Evolutionary conservation across 148 eudicot genomes (phyloP).

Genomic region (Nepenthes mirabilis): DNA sequence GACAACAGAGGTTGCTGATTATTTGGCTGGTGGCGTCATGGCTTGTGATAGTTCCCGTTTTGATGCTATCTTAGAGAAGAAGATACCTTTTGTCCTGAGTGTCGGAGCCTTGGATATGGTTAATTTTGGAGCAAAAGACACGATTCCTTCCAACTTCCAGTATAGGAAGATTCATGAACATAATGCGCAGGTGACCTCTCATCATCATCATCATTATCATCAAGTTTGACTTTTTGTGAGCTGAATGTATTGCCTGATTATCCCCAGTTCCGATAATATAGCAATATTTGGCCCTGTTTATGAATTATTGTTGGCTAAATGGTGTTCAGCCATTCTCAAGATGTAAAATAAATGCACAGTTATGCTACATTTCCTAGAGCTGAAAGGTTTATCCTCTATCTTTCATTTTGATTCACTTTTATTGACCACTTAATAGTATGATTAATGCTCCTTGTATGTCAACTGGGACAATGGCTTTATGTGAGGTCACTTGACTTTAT

Average conservation of each 20-base stretch:
- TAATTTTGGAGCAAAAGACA: conserved; percentile 63
- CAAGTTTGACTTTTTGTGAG: not conserved
- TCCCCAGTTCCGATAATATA: too few relatives aligned
- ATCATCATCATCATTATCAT: not conserved
- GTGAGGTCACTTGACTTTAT: too few relatives aligned
- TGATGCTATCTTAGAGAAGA: conserved; percentile 63
- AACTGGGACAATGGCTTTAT: too few relatives aligned
- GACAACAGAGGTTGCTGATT: conserved; percentile 95
- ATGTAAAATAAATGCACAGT: too few relatives aligned
- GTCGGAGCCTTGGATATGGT: conserved; percentile 98
- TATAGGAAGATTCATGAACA: conserved; percentile 65
- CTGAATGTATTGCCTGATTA: not conserved
- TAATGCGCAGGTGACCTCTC: conserved; percentile 67
- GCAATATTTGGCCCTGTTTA: too few relatives aligned
- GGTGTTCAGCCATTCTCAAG: too few relatives aligned
- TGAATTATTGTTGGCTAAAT: too few relatives aligned
- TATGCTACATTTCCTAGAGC: too few relatives aligned
- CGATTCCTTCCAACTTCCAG: conserved; percentile 63
- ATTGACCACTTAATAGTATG: too few relatives aligned
- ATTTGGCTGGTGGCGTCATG: conserved; percentile 91
- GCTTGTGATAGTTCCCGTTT: conserved; percentile 90
- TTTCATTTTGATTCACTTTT: too few relatives aligned
- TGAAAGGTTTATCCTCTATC: too few relatives aligned
- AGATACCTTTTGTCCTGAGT: conserved; percentile 79
- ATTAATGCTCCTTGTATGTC: too few relatives aligned